Evolutionary conservation across 345 rosid species (phyloP), one percentile per base, ranked within the genome.

Genomic region (Eucalyptus marginata): DNA sequence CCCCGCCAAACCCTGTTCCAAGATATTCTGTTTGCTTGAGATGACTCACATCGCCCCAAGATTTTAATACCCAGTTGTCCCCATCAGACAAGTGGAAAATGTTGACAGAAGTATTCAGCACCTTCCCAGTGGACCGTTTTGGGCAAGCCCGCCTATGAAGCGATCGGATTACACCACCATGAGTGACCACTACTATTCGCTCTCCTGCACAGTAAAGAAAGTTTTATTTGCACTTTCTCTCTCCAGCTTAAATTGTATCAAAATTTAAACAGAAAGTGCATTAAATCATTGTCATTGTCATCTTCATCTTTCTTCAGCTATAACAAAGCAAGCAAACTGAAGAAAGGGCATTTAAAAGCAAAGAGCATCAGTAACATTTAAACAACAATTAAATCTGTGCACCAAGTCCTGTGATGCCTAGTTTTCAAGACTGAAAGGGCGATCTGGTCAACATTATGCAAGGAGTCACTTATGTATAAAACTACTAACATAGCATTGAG

Each of bases 81-180:
- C 88, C 92, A 46, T 92, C 93, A 86, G 86, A 93, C 87, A 97
- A 85, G 89, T 91, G 94, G 91, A 96, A 93, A 88, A 92, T 92
- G 93, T 91, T 94, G 50, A 96, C 87, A 25, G 99, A 97, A 86
- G 96, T 92, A 66, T 96, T 97, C 49, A 93, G 90, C 22, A 97
- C 89, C 89, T 93, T 96, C 83, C 94, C 95, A 5, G 24, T 2
- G 8, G 90, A 89, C 59, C 86, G 84, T 86, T 90, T 93, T 84
- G 98, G 97, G 94, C 95, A 90, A 91, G 97, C 97, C 59, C 94
- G 91, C 92, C 91, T 90, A 87, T 93, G 87, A 13, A 97, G 94
- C 36, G 96, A 90, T 93, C 98, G 90, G 88, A 96, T 94, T 11
- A 93, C 94, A 88, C 98, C 98, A 46, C 98, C 98, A 90, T 96